phyloP scores from a whole-genome alignment of 164 flowering plant genomes.

The Santalum album region DNA sequence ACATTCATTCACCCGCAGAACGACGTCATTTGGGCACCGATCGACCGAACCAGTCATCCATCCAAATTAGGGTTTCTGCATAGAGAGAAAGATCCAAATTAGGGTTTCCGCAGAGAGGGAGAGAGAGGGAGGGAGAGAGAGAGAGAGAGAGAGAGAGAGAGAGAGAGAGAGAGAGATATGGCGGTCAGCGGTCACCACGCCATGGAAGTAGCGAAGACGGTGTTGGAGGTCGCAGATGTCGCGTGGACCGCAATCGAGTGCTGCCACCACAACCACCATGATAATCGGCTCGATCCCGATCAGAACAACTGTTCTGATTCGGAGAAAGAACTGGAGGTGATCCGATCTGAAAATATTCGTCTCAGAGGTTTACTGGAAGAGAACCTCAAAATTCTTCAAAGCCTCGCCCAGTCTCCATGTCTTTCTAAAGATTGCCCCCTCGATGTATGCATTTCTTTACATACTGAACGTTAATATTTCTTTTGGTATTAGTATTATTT shows the following conservation, averaged over 20 bases:
- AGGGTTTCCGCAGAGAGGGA: neutral
- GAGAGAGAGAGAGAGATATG: neutral
- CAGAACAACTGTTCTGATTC: neutral
- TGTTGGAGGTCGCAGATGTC: constrained; percentile 51
- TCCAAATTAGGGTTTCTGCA: too few relatives aligned
- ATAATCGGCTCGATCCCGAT: constrained; percentile 5
- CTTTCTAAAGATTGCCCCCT: constrained; percentile 58
- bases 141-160: neutral
- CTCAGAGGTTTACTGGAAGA: constrained; percentile 47
- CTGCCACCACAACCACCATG: constrained; percentile 33
- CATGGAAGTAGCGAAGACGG: constrained; percentile 20
- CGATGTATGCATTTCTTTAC: constrained; percentile 48
- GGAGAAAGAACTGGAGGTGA: constrained; percentile 18
- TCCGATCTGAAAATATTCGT: constrained; percentile 50
- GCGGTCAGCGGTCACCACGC: constrained; percentile 12
- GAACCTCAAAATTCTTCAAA: constrained; percentile 55
- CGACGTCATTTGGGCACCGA: too few relatives aligned
- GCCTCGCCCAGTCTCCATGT: constrained; percentile 39
- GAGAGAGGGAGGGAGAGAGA: neutral
- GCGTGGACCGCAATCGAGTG: constrained; percentile 75
- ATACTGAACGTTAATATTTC: too few relatives aligned
- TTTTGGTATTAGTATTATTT: too few relatives aligned
- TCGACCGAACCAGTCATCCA: too few relatives aligned
- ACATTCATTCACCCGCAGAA: too few relatives aligned
- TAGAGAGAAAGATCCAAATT: too few relatives aligned